Conservation (phyloP, 768 basidiomycete species). For the Cyathus striatus region DNA sequence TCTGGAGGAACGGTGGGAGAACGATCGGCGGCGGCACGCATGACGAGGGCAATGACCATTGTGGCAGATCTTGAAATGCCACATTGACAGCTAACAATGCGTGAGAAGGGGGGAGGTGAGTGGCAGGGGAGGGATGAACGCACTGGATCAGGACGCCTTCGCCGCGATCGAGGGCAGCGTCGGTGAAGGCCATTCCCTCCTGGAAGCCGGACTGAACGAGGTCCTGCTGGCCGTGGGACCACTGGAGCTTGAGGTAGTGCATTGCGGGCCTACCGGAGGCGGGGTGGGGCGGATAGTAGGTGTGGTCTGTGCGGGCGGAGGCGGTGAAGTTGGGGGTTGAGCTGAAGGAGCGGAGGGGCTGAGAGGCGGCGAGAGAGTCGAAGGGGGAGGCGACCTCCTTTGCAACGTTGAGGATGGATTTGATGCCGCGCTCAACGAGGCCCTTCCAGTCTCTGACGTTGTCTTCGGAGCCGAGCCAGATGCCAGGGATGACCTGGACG, state of each 20-base stretch:
- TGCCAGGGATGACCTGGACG: conserved; percentile 74
- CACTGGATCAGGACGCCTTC: conserved; percentile 85
- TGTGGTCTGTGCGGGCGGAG: conserved; percentile 30
- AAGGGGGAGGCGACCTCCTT: conserved; percentile 83
- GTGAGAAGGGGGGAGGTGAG: conserved; percentile 11
- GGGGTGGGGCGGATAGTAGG: conserved; percentile 64
- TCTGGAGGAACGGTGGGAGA: conserved; percentile 65
- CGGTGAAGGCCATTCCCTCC: conserved; percentile 76
- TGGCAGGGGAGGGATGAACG: conserved; percentile 25
- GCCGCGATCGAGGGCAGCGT: conserved; percentile 67
- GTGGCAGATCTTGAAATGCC: conserved; percentile 91
- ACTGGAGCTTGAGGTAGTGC: conserved; percentile 85
- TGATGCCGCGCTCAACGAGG: conserved; percentile 68
- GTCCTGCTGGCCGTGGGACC: conserved; percentile 94
- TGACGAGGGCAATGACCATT: conserved; percentile 84
- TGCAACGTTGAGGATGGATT: conserved; percentile 84
- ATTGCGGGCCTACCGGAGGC: conserved; percentile 69
- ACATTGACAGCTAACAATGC: conserved; percentile 73
- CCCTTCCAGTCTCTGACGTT: conserved; percentile 80
- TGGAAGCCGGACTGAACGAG: conserved; percentile 77
- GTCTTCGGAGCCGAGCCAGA: conserved; percentile 91
- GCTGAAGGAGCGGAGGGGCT: conserved; percentile 52
- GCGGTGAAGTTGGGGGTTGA: conserved; percentile 65
- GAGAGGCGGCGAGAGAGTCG: conserved; percentile 36
- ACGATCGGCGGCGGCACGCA: conserved; percentile 80